phyloP scores from a whole-genome alignment of 495 filamentous ascomycete genomes.

The Penicillium chermesinum region DNA sequence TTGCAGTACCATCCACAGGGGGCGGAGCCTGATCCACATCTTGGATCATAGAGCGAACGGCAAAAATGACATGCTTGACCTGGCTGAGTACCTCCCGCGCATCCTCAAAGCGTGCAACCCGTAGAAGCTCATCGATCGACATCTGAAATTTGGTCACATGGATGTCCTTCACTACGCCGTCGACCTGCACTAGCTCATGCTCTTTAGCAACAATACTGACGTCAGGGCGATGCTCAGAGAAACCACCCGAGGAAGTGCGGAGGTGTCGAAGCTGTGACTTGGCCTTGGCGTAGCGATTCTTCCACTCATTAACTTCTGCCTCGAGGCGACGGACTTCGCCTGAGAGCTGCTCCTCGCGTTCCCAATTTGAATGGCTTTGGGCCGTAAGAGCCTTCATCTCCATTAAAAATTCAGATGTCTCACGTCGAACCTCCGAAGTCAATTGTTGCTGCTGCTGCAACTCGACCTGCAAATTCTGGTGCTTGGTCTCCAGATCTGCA shows the following conservation, averaged over 20 bases:
- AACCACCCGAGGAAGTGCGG: conserved; percentile 70
- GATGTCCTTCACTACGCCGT: conserved; percentile 81
- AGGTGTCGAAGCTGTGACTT: conserved; percentile 82
- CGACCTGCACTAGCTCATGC: conserved; percentile 61
- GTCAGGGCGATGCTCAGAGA: conserved; percentile 59
- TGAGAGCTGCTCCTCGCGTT: conserved; percentile 73
- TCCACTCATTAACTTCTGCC: conserved; percentile 81
- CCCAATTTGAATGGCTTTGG: conserved; percentile 69
- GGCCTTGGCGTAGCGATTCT: conserved; percentile 75
- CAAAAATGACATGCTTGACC: conserved; percentile 76
- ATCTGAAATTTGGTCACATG: conserved; percentile 95
- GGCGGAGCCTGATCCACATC: conserved; percentile 60
- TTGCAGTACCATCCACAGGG: conserved; percentile 31
- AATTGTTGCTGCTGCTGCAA: conserved; percentile 70
- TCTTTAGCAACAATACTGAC: conserved; percentile 59
- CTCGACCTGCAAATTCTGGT: conserved; percentile 65
- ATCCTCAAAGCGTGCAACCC: conserved; percentile 64
- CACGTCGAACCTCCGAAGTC: conserved; percentile 82
- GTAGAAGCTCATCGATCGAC: conserved; percentile 88
- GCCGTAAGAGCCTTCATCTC: conserved; percentile 87
- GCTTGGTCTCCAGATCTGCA: conserved; percentile 62
- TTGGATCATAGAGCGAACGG: conserved; percentile 73
- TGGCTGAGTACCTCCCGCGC: conserved; percentile 66
- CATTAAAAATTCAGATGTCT: conserved; percentile 75
- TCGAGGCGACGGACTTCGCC: conserved; percentile 69